A percentile compares a stretch with the other conserved stretches of the same genome.
Conservation (phyloP, 163 green algal genomes). For the Chloroidium sp. region DNA sequence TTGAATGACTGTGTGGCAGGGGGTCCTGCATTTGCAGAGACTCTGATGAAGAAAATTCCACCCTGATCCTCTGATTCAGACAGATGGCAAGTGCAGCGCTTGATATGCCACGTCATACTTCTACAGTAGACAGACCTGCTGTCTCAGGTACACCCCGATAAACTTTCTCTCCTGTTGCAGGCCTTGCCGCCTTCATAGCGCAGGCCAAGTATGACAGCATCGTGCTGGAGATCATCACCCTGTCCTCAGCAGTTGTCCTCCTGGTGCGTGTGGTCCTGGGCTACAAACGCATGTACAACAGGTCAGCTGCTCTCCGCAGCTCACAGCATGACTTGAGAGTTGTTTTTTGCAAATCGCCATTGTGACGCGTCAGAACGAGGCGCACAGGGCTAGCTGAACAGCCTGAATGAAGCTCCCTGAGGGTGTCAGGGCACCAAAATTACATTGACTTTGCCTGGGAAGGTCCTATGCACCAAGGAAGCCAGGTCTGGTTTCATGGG, state of each 20-base stretch:
- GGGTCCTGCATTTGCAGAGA: too few species aligned
- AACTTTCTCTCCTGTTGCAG: constrained; percentile 2
- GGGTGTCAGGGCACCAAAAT: too few species aligned
- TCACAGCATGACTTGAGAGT: not conserved
- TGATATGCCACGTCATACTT: not conserved
- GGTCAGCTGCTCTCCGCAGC: constrained; percentile 5
- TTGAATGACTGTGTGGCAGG: too few species aligned
- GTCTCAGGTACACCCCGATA: too few species aligned
- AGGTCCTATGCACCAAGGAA: too few species aligned
- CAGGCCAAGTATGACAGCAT: constrained; percentile 45
- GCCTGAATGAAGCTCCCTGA: too few species aligned
- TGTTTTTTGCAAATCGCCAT: not conserved
- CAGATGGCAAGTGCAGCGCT: not conserved
- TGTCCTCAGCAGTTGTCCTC: constrained; percentile 26
- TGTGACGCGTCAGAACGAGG: not conserved
- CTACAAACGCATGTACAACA: constrained; percentile 37
- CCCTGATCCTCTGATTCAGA: not conserved
- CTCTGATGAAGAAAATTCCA: too few species aligned
- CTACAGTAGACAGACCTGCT: not conserved
- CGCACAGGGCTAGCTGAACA: not conserved
- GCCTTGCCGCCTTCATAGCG: constrained; percentile 13
- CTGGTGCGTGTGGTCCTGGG: constrained; percentile 34
- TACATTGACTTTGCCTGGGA: too few species aligned
- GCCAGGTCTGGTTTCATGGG: too few species aligned
- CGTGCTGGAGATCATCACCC: constrained; percentile 36